Base-by-base conservation (phyloP, 2,329 filamentous ascomycete genomes). In the Arthrinium phaeospermum region DNA sequence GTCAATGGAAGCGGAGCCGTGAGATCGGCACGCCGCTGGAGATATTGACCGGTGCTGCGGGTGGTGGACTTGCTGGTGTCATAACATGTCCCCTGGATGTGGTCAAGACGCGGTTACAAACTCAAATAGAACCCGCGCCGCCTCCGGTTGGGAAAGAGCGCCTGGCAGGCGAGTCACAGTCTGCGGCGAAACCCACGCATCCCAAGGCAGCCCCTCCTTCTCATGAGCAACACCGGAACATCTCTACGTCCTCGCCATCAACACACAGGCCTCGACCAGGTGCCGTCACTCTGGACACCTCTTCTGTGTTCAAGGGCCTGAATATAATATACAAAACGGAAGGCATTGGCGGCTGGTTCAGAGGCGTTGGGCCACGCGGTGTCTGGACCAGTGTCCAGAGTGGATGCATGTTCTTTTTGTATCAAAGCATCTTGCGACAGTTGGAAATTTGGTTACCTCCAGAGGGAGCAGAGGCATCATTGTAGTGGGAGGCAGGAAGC, bases 321-420 rank as follows among this genome's bases (percentile, higher is more conserved):
- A 91, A 88, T 77, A 89, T 98, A 75, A 97, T 99, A 78, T 99
- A 98, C 84, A 91, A 90, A 76, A 94, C 93, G 7, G 96, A 99
- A 83, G 96, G 96, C 1, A 77, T 98, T 22, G 89, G 89, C 2
- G 97, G 96, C 1, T 97, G 94, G 91, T 99, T 99, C 83, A 91
- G 96, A 72, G 96, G 96, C 37, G 96, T 99, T 1, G 96, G 96
- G 0, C 96, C 96, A 1, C 90, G 96, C 71, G 92, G 92, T 72
- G 94, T 98, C 19, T 99, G 96, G 96, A 99, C 96, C 30, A 98
- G 96, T 79, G 94, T 98, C 72, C 96, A 99, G 85, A 98, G 94
- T 79, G 94, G 95, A 57, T 97, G 94, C 76, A 98, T 98, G 96
- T 86, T 98, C 80, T 95, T 98, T 77, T 86, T 98, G 81, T 98